These are phyloP conservation scores for Neurospora sp. DNA, from an alignment of 495 filamentous ascomycete species.

Conservation along the genomic window DNA sequence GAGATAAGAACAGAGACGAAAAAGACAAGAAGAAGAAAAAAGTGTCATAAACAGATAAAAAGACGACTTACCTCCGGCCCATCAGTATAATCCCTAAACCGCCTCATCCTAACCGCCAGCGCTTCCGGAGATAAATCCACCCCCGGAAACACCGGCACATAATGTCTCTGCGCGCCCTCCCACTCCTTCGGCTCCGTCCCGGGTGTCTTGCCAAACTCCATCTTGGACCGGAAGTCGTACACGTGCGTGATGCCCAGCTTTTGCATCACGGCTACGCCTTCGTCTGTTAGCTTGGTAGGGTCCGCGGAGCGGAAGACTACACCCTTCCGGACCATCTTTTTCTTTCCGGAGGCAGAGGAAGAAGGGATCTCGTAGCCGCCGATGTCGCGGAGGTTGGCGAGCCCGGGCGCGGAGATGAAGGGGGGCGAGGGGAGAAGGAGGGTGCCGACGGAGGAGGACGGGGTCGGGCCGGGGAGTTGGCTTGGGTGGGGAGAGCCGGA, in stretches of 20 bases:
- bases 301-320: conserved; percentile 51
- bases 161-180: conserved; percentile 41
- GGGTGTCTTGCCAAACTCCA: neutral
- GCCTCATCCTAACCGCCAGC: conserved; percentile 23
- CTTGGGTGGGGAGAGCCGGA: neutral
- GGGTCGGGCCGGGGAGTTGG: neutral
- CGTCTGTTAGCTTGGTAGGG: conserved; percentile 38
- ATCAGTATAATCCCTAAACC: conserved; percentile 37
- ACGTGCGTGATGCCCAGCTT: conserved; percentile 48
- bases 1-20: neutral
- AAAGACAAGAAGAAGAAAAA: neutral
- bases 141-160: conserved; percentile 48
- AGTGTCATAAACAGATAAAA: neutral
- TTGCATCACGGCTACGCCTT: conserved; percentile 42
- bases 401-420: conserved; percentile 40
- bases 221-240: conserved; percentile 48
- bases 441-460: neutral
- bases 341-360: neutral
- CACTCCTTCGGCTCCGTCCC: conserved; percentile 22
- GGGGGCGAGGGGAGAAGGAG: conserved; percentile 31
- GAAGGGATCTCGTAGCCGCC: conserved; percentile 39
- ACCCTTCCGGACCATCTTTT: conserved; percentile 31
- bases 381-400: conserved; percentile 51
- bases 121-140: conserved; percentile 46
- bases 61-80: conserved; percentile 30